Evolutionary conservation across 2,329 filamentous ascomycete genomes (phyloP).

Genomic region (Pestalotiopsis sp.): DNA sequence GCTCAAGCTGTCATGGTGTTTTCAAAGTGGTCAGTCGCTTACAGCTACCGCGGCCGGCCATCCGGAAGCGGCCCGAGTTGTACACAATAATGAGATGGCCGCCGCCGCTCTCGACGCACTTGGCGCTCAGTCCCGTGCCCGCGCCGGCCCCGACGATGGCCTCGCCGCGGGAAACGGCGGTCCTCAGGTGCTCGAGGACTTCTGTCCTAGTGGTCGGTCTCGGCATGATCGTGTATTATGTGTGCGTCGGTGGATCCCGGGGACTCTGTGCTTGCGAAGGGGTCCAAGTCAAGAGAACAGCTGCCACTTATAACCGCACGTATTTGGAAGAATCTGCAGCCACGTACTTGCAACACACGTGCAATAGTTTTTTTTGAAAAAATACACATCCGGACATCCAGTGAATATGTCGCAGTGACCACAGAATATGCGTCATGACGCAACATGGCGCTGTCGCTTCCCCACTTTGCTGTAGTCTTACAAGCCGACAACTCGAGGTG

Average conservation of each 20-base stretch:
- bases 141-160: slow-evolving; percentile 71
- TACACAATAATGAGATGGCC: slow-evolving; percentile 73
- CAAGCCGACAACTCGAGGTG: not conserved
- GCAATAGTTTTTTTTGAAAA: not conserved
- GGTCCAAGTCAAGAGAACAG: too few species aligned
- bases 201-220: slow-evolving; percentile 59
- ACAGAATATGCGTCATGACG: slow-evolving; percentile 5
- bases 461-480: slow-evolving; percentile 3
- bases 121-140: slow-evolving; percentile 71
- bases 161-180: slow-evolving; percentile 55
- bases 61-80: slow-evolving; percentile 72
- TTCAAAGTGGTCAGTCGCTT: not conserved
- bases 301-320: too few species aligned
- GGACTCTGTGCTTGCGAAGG: not conserved
- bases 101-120: slow-evolving; percentile 69
- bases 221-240: slow-evolving; percentile 38
- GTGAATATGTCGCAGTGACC: not conserved
- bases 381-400: not conserved
- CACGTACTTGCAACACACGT: not conserved
- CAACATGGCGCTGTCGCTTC: slow-evolving; percentile 2
- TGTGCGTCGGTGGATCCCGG: not conserved
- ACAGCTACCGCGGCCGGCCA: slow-evolving; percentile 68
- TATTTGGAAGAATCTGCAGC: not conserved
- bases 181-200: slow-evolving; percentile 56
- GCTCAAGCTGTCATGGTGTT: not conserved